Base-by-base conservation (phyloP, 129 eudicot genomes). In the Artemisia argyi region DNA sequence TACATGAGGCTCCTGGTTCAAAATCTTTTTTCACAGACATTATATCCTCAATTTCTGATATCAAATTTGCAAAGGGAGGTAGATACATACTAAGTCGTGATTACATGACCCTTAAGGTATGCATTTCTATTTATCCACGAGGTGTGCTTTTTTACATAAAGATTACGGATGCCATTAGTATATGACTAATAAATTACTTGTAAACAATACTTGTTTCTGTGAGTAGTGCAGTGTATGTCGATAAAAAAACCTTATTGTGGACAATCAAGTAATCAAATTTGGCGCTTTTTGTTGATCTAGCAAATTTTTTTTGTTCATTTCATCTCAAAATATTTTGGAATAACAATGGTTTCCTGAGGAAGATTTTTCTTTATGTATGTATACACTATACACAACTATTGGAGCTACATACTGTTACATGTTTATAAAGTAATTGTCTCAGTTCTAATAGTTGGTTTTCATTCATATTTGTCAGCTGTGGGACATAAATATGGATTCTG, bases 401-500 rank as follows among this genome's bases (percentile, higher is more conserved):
- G 19, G 66, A 61, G 15, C 46, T 12, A 61, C 11, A 20, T 60
- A 60, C 20, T 5, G 10, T 60, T 0, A 59, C 26, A 0, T 60
- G 20, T 14, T 28, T 20, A 4, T 26, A 13, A 13, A n/a, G 71
- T 64, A 48, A 30, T 26, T 70, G 11, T 66, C 48, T 22, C 51
- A 24, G 70, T 19, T 58, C 79, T 69, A n/a, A 65, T 62, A 14
- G 48, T 26, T 65, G 66, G 48, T 69, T 61, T 24, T 68, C 58
- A 47, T 78, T 44, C 61, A 51, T 70, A 60, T 74, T 57, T 79
- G 68, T 76, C 83, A 93, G 98, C 71, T 93, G 77, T 93, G 98
- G 98, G 98, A 93, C 74, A 89, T 93, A 61, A 93, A 93, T 65
- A 89, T 93, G 98, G 95, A 84, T 84, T 80, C 96, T 49, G 96